Conservation (phyloP, 2,329 filamentous ascomycete species). For the Aspergillus fructus region DNA sequence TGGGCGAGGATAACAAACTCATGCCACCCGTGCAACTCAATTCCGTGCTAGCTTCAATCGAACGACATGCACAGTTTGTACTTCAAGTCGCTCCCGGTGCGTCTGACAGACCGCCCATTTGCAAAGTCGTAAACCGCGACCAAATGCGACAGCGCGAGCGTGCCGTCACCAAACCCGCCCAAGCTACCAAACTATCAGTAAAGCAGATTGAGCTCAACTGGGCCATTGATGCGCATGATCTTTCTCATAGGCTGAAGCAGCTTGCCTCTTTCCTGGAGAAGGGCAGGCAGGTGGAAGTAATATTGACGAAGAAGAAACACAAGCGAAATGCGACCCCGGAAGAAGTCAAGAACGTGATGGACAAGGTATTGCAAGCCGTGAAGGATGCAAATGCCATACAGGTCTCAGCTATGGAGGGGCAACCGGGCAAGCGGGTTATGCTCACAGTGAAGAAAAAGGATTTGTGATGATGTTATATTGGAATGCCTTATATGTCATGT, state of each 20-base stretch:
- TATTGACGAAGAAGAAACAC: slow-evolving; percentile 66
- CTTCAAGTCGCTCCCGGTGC: slow-evolving; percentile 46
- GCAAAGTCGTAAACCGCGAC: slow-evolving; percentile 66
- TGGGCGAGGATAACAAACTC: slow-evolving; percentile 33
- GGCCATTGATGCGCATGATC: slow-evolving; percentile 75
- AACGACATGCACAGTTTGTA: slow-evolving; percentile 53
- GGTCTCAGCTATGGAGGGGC: slow-evolving; percentile 43
- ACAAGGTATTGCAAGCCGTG: slow-evolving; percentile 48
- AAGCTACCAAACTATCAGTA: slow-evolving; percentile 40
- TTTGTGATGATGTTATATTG: neutral
- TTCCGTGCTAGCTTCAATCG: slow-evolving; percentile 43
- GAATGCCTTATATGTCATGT: slow-evolving; percentile 1
- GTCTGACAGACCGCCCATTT: slow-evolving; percentile 56
- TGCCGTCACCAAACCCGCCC: slow-evolving; percentile 37
- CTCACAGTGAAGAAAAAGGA: slow-evolving; percentile 38
- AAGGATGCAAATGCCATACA: slow-evolving; percentile 44
- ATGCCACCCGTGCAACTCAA: slow-evolving; percentile 28
- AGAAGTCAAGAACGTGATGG: slow-evolving; percentile 62
- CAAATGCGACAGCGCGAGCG: slow-evolving; percentile 50
- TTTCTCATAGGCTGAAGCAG: slow-evolving; percentile 68
- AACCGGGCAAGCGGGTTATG: slow-evolving; percentile 37
- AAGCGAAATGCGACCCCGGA: slow-evolving; percentile 60
- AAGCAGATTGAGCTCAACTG: slow-evolving; percentile 92
- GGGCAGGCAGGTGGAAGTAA: slow-evolving; percentile 72
- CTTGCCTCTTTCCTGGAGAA: slow-evolving; percentile 69